A percentile compares a stretch with the other conserved stretches of the same genome.
These are phyloP conservation scores for Penicillium cataractarum DNA, from an alignment of 495 filamentous ascomycete species.

Conservation along the genomic window DNA sequence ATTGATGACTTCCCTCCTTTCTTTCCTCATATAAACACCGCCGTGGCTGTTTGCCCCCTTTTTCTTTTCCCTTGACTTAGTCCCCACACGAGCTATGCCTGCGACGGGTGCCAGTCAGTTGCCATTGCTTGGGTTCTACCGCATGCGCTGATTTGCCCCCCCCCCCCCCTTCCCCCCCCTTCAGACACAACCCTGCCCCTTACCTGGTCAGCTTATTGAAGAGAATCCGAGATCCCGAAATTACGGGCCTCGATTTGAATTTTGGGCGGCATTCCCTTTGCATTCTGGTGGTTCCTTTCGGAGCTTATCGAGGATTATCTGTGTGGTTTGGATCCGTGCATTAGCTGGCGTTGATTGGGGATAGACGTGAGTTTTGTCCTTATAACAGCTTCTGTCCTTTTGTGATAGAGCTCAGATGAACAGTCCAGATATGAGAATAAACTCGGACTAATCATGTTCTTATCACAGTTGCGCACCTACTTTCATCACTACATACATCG, in stretches of 20 bases:
- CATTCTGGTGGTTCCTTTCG: not conserved
- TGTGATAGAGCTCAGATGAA: not conserved
- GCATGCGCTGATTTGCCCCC: conserved; percentile 25
- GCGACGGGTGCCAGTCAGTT: conserved; percentile 7
- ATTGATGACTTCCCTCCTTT: not conserved
- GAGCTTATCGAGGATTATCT: not conserved
- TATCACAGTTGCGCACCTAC: conserved; percentile 2
- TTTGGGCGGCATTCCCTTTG: not conserved
- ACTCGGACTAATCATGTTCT: not conserved
- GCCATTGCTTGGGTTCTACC: conserved; percentile 23
- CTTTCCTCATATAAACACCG: not conserved
- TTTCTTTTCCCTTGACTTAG: not conserved
- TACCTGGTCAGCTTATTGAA: not conserved
- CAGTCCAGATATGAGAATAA: not conserved
- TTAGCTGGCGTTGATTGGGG: conserved; percentile 6
- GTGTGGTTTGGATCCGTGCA: conserved; percentile 5
- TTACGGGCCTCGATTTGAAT: conserved; percentile 2
- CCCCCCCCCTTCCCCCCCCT: not conserved
- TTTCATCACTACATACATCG: conserved; percentile 2
- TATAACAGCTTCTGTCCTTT: not conserved
- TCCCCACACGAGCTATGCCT: conserved; percentile 23
- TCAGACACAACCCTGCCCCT: not conserved
- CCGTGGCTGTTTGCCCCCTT: conserved; percentile 8
- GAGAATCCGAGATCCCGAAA: not conserved
- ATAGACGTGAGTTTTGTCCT: conserved; percentile 12